Conservation (phyloP, 495 filamentous ascomycete species). For the Penicillium soppii region DNA sequence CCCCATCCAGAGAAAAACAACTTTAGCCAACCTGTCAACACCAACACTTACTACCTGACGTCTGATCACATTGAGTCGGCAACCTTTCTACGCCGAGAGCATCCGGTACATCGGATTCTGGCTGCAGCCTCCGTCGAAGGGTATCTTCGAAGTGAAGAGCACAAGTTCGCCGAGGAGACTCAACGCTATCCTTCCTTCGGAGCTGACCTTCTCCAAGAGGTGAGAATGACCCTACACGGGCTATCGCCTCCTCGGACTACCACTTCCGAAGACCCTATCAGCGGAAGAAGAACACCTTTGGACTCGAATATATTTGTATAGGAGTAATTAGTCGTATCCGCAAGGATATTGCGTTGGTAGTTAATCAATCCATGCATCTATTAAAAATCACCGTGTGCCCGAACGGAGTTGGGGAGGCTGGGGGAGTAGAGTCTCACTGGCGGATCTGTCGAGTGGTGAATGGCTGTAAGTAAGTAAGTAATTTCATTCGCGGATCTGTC, state of each 20-base stretch:
- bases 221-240: too few species aligned
- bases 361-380: constrained; percentile 14
- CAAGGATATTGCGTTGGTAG: too few species aligned
- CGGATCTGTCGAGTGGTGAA: neutral
- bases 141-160: constrained; percentile 8
- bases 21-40: too few species aligned
- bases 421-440: neutral
- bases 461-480: neutral
- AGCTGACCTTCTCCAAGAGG: constrained; percentile 18
- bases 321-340: too few species aligned
- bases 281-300: too few species aligned
- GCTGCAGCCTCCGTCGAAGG: constrained; percentile 21
- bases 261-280: too few species aligned
- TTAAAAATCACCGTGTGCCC: neutral
- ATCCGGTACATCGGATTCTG: constrained; percentile 21
- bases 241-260: too few species aligned
- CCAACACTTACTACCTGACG: constrained; percentile 22
- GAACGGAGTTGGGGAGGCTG: neutral
- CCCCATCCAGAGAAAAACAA: constrained; percentile 11
- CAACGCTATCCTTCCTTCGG: constrained; percentile 15
- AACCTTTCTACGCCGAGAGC: constrained; percentile 13
- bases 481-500: neutral
- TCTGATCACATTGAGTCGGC: constrained; percentile 24
- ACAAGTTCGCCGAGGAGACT: constrained; percentile 16
- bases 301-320: too few species aligned